Evolutionary conservation across 2,329 filamentous ascomycete genomes (phyloP), one percentile per base, ranked within the genome.

Genomic region (Penicillium freii): DNA sequence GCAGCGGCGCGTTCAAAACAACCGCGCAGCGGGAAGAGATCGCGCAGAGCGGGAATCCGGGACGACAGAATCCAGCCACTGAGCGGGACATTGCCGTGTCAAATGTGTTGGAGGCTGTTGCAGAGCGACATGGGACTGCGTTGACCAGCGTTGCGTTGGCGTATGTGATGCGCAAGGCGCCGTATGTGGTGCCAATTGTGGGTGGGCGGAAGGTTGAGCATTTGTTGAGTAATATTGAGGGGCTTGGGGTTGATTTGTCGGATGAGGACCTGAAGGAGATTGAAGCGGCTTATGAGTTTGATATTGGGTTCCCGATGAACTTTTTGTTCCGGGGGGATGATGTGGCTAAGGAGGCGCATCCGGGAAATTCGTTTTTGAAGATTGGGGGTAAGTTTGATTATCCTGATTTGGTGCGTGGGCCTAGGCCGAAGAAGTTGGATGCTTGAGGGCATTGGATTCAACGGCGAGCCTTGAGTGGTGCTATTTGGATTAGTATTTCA

Each of bases 191-290:
- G 59, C 82, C 82, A 0, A 78, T 85, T 46, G 66, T 84, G 11
- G 83, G 82, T 2, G 80, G 79, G 0, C 71, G 81, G 13, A 84
- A 80, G 63, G 65, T 81, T 29, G 80, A 82, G 62, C 81, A 85
- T 54, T 65, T 84, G 10, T 66, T 77, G 54, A 76, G 77, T 17
- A 87, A 86, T 65, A 83, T 87, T 57, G 75, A 81, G 64, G 83
- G 82, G 0, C 65, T 87, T 54, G 75, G 68, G 5, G 67, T 87
- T 34, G 65, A 72, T 21, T 71, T 87, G 54, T 79, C 77, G 0
- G 75, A 80, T 2, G 77, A 82, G 17, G 82, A 87, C 58, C 75
- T 87, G 15, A 69, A 75, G 39, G 78, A 81, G 59, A 82, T 87
- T 56, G 84, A 87, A 60, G 69, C 67, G 3, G 79, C 81, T 13